Evolutionary conservation across 2,329 filamentous ascomycete genomes (phyloP), one percentile per base, ranked within the genome.

Genomic region (Aspergillus novofumigatus): DNA sequence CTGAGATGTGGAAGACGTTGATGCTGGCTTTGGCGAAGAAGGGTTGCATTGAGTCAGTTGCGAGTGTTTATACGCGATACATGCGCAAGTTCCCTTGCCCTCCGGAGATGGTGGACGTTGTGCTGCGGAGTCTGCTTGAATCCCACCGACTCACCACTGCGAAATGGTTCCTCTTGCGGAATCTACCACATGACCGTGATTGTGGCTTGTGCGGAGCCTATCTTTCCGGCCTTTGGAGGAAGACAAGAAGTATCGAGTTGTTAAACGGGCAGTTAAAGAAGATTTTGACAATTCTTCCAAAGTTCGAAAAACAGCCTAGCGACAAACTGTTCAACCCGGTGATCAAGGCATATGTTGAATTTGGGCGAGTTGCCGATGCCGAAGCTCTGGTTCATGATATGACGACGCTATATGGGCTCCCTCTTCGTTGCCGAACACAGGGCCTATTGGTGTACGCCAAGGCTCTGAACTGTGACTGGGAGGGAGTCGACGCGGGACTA

Each of bases 271-370:
- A 74, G 60, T 67, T 74, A 28, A 65, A 63, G 47, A 72, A 66
- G 53, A 57, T 74, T 9, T 32, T 73, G 29, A 57, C 58, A 2
- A 61, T 66, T 20, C 58, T 76, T 5, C 56, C 61, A 5, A 63
- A 68, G 4, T 54, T 74, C 28, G 61, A 59, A 28, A 74, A 73
- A 56, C 41, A 54, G 1, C 66, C 69, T n/a, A 75, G 68, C 4
- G 68, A 75, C 28, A 72, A 72, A 47, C 64, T 78, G 21, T 74
- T 77, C 60, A 74, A 74, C 51, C 73, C 75, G 7, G 60, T 78
- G 32, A 52, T 78, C 49, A 72, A 72, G 51, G 71, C 72, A 32
- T 76, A 73, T 55, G 58, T 77, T 41, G 72, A 75, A 29, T 71
- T 70, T 51, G 74, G 74, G 23, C 62, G 67, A 35, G 56, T 69